These are phyloP conservation scores for Xanthoconium stramineum DNA, from an alignment of 768 basidiomycete genomes.

Conservation along the genomic window DNA sequence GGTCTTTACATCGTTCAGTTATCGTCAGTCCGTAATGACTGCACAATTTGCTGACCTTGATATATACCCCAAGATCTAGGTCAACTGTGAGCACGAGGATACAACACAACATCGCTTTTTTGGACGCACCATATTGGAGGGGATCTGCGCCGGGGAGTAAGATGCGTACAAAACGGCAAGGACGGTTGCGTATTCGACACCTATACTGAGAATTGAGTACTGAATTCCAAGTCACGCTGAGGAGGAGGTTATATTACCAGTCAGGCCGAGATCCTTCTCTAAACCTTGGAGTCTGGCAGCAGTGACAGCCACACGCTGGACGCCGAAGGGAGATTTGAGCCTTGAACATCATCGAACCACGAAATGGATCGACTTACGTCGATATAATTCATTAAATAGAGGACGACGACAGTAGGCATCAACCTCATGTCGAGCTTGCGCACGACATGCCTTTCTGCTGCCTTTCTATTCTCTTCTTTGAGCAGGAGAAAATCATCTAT, in stretches of 20 bases:
- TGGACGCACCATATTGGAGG: constrained; percentile 58
- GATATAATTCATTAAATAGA: constrained; percentile 28
- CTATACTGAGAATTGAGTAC: constrained; percentile 24
- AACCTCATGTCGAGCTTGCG: constrained; percentile 29
- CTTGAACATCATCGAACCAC: not conserved
- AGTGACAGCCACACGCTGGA: constrained; percentile 36
- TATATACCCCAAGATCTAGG: constrained; percentile 53
- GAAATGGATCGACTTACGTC: constrained; percentile 11
- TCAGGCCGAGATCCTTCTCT: constrained; percentile 35
- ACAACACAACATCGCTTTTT: not conserved
- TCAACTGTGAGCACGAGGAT: not conserved
- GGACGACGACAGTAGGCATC: constrained; percentile 26
- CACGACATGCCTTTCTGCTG: constrained; percentile 22
- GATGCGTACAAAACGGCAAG: constrained; percentile 55
- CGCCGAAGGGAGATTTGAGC: not conserved
- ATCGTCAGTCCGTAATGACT: not conserved
- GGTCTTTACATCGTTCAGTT: constrained; percentile 39
- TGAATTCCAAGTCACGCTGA: too few relatives aligned
- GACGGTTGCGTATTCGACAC: constrained; percentile 50
- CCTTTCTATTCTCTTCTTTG: constrained; percentile 7
- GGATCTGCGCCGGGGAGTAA: constrained; percentile 63
- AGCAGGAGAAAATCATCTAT: not conserved
- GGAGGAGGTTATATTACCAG: constrained; percentile 16
- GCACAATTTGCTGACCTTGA: constrained; percentile 37
- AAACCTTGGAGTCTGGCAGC: constrained; percentile 40